Base-by-base conservation (phyloP, 768 basidiomycete genomes). In the Auriscalpium microsporum region DNA sequence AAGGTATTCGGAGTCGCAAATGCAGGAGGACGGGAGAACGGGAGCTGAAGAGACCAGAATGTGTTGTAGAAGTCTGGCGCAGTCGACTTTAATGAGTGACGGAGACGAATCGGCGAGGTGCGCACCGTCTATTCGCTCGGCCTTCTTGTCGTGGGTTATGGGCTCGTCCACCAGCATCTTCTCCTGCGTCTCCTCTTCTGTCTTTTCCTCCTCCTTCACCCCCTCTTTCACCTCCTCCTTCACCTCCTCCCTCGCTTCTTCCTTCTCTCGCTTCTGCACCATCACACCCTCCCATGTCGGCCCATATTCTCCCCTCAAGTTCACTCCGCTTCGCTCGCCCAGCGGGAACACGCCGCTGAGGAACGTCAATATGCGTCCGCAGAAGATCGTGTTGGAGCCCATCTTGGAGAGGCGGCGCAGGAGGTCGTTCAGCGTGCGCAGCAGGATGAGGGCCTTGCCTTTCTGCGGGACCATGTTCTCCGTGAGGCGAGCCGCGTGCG, bases 301-400 rank as follows among this genome's bases (percentile, higher is more conserved):
- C 0, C 90, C 83, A 67, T 86, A 91, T 70, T 94, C 89, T 55
- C 93, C 93, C 35, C 93, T 75, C 59, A 95, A 70, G 68, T 96
- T 96, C 36, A 95, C 93, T 35, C 93, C 91, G 67, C 90, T 93
- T 50, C 91, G 74, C 68, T 95, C 93, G 2, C 89, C 88, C 9
- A 96, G 69, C 7, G 90, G 88, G 66, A 93, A 95, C 2, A 91
- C 89, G 2, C 80, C 81, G 56, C 87, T 89, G 50, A 95, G 72
- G 68, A 94, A 94, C 1, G 87, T 86, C 66, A 93, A 74, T 65
- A 96, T 94, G 1, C 91, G 81, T 5, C 93, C 94, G 63, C 88
- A 90, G 69, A 96, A 91, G 61, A 86, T 81, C 19, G 90, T 91
- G 52, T 86, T 90, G 6, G 83, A 78, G 17, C 87, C 88, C 68